Evolutionary conservation across 305 asterid genomes (phyloP).

Genomic region (Solanum hybrid): DNA sequence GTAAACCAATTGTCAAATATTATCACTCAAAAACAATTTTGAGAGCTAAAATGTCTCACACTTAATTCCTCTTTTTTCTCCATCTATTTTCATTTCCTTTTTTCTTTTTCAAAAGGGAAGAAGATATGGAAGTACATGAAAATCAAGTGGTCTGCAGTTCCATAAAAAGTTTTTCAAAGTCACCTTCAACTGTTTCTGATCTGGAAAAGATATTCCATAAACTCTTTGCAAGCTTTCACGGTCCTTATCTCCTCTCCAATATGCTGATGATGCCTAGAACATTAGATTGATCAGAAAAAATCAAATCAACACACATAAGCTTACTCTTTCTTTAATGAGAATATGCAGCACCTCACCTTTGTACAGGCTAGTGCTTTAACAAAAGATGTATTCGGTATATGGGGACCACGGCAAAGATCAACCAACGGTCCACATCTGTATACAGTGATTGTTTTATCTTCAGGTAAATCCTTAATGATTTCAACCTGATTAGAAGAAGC

Average conservation of each 20-base stretch:
- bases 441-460: slow-evolving; percentile 84
- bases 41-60: not conserved
- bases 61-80: not conserved
- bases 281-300: slow-evolving; percentile 5
- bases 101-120: not conserved
- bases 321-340: not conserved
- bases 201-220: slow-evolving; percentile 90
- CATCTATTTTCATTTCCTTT: not conserved
- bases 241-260: slow-evolving; percentile 94
- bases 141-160: not conserved
- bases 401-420: slow-evolving; percentile 98
- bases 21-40: not conserved
- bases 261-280: slow-evolving; percentile 86
- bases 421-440: slow-evolving; percentile 96
- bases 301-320: not conserved
- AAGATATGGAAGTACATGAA: not conserved
- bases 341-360: slow-evolving; percentile 47
- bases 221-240: slow-evolving; percentile 99
- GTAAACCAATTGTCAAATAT: not conserved
- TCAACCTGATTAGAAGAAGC: slow-evolving; percentile 50
- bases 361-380: slow-evolving; percentile 88
- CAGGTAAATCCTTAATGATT: slow-evolving; percentile 84
- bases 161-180: slow-evolving; percentile 2
- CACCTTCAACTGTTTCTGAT: slow-evolving; percentile 87
- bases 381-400: slow-evolving; percentile 87